phyloP scores from a whole-genome alignment of 2,329 filamentous ascomycete genomes.

The Colletotrichum agaves region DNA sequence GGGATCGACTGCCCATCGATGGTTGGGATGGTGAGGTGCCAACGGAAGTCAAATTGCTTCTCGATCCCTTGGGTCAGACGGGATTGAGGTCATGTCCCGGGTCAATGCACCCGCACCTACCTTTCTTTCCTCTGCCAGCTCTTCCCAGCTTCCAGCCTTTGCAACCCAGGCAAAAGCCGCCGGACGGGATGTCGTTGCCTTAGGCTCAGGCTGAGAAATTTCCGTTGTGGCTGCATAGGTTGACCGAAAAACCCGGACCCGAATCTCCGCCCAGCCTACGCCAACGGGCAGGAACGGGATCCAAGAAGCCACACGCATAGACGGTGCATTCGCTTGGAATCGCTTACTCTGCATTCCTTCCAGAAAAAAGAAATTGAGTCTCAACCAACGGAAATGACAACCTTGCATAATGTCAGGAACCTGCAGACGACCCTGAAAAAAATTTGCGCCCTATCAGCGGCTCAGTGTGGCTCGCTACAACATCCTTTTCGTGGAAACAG shows the following conservation, averaged over 20 bases:
- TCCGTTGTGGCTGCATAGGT: slow-evolving; percentile 32
- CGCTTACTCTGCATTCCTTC: no score
- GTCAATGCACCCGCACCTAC: background rate
- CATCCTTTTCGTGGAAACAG: no score
- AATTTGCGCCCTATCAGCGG: no score
- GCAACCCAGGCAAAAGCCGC: background rate
- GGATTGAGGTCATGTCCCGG: background rate
- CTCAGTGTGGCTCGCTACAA: no score
- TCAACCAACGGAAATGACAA: no score
- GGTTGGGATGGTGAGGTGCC: background rate
- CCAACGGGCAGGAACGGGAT: slow-evolving; percentile 32
- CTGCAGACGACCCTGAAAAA: no score
- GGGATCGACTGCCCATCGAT: slow-evolving; percentile 2
- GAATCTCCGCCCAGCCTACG: slow-evolving; percentile 13
- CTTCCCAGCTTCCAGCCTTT: background rate
- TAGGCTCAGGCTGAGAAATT: slow-evolving; percentile 31
- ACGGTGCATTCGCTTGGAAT: no score
- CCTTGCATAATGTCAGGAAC: no score
- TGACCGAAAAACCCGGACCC: slow-evolving; percentile 31
- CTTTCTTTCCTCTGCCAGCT: background rate
- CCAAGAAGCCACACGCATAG: slow-evolving; percentile 27
- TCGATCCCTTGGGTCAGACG: background rate
- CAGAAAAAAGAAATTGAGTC: no score
- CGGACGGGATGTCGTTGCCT: slow-evolving; percentile 32
- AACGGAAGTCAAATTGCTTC: slow-evolving; percentile 12